Evolutionary conservation across 176 grass and related monocot genomes (phyloP), one percentile per base, ranked within the genome.

Genomic region (Carex pumila): DNA sequence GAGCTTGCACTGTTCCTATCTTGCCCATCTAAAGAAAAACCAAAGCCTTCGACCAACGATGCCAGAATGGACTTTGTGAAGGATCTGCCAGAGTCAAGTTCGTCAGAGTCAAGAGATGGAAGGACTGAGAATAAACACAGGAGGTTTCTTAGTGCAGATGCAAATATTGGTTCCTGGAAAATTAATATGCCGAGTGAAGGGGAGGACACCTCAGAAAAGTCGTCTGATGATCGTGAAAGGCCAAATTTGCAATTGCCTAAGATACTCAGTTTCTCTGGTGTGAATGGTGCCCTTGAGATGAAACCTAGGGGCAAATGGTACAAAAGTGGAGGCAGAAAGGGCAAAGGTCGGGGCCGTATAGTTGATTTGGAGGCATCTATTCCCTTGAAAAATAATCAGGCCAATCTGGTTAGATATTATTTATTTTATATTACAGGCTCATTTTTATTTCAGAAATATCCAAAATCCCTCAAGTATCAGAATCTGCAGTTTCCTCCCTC

Each of bases 1-100:
- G 95, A 97, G 61, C 92, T 97, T 76, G 92, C 92, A 0, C 87
- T 81, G 18, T 97, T 97, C 87, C 82, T 97, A 43, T 87, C 90
- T 61, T 70, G 69, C 66, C 43, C 85, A 88, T 7, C 87, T 79
- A 66, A 67, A 57, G 70, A 79, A 55, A 86, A 91, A 71, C 50
- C 83, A 31, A 45, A 81, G 7, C 91, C 80, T 80, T 71, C 61
- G n/a, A 91, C 87, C 53, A 91, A 90, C 65, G 88, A 93, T 80
- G 64, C 80, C 66, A 88, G 79, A 79, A 80, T 92, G 71, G 88
- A 89, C 54, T 80, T 83, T 82, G 82, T 61, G 8, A 93, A 88
- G 76, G 88, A 93, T 83, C 93, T 88, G 41, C 88, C 88, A 1
- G 90, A 91, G 65, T 87, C 87, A 65, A 77, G 77, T 47, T 85